Conservation (phyloP, 2,329 filamentous ascomycete species). For the Cordyceps militaris region DNA sequence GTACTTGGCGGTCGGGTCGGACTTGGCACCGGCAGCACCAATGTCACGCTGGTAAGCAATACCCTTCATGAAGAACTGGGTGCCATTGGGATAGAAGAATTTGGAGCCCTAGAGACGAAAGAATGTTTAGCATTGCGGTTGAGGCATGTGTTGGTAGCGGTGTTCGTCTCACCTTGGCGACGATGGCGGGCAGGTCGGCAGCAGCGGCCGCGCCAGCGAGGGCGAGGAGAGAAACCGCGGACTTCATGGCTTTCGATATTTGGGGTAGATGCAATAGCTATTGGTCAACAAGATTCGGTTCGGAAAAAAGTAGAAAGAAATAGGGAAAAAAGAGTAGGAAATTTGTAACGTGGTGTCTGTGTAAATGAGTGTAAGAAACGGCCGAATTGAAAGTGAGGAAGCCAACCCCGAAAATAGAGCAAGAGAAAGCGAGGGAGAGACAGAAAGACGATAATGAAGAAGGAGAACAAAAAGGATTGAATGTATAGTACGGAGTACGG, state of each 20-base stretch:
- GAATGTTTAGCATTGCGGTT: background rate
- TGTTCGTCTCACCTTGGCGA: constrained; percentile 53
- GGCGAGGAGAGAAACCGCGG: constrained; percentile 28
- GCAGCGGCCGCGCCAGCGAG: constrained; percentile 36
- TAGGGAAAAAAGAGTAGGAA: constrained; percentile 6
- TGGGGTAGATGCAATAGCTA: constrained; percentile 2
- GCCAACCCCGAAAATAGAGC: constrained; percentile 11
- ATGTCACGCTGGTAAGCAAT: constrained; percentile 89
- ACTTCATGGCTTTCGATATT: constrained; percentile 14
- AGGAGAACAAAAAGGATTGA: constrained; percentile 7
- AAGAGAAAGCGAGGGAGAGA: constrained; percentile 8
- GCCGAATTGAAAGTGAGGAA: constrained; percentile 12
- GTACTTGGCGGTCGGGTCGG: constrained; percentile 44
- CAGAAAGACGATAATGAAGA: constrained; percentile 11
- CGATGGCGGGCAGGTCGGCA: constrained; percentile 48
- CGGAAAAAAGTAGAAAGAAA: background rate
- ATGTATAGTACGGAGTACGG: constrained; percentile 13
- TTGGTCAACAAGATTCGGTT: background rate
- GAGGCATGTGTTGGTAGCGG: background rate
- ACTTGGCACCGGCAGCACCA: constrained; percentile 46
- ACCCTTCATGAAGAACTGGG: constrained; percentile 74
- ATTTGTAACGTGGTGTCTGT: constrained; percentile 2
- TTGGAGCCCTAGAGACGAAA: constrained; percentile 55
- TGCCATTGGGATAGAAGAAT: constrained; percentile 78
- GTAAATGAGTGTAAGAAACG: constrained; percentile 13